Percentiles rank a stretch among this genome's conserved stretches.
These are phyloP conservation scores for Magnusiomyces paraingens DNA, from an alignment of 1,139 yeast genomes.

Conservation along the genomic window DNA sequence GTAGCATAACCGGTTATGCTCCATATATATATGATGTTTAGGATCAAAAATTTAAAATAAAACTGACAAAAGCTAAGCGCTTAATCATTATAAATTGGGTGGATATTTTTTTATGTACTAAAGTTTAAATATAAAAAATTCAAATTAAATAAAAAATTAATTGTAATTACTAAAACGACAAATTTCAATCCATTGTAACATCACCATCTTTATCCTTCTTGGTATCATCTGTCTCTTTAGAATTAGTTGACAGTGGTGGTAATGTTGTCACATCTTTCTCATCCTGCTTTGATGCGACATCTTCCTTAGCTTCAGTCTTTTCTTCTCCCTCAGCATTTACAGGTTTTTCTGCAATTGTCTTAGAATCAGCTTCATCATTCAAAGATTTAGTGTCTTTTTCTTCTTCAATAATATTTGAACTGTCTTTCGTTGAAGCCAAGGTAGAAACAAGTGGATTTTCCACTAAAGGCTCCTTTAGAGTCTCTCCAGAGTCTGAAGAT, in stretches of 20 bases:
- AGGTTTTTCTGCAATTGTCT: background rate
- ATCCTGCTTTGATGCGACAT: background rate
- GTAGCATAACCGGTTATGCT: background rate
- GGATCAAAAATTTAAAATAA: background rate
- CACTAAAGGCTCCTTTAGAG: background rate
- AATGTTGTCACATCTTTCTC: background rate
- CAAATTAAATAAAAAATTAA: conserved; percentile 1
- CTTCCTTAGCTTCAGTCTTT: background rate
- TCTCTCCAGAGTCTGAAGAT: background rate
- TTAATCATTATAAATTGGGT: no score
- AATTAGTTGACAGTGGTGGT: background rate
- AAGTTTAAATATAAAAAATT: conserved; percentile 1
- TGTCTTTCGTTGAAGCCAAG: background rate
- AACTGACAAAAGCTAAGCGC: no score
- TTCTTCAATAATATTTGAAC: background rate
- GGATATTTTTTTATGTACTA: no score
- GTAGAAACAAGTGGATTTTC: no score
- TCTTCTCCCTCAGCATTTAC: background rate
- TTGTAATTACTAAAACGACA: no score
- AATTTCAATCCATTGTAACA: conserved; percentile 30
- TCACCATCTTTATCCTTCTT: conserved; percentile 28
- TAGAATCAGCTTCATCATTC: background rate
- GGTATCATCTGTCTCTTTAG: background rate
- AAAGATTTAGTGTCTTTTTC: background rate
- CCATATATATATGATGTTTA: background rate